Conservation (phyloP, 805 yeast genomes). For the Metschnikowia sp. region DNA sequence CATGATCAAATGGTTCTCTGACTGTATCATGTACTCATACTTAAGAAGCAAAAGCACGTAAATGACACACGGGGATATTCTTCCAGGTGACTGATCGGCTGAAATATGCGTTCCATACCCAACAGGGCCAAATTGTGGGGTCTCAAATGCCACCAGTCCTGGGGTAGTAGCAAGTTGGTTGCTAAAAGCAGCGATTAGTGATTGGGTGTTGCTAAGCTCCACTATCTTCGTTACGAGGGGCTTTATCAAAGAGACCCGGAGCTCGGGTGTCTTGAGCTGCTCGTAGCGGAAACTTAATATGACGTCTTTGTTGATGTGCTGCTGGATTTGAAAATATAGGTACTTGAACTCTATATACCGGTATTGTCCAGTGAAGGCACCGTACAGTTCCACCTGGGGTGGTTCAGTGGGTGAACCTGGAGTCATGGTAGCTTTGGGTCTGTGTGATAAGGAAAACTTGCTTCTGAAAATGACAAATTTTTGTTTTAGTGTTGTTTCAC, state of each 20-base stretch:
- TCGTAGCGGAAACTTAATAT: slow-evolving; percentile 47
- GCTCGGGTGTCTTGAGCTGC: slow-evolving; percentile 50
- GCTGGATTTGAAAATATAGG: slow-evolving; percentile 39
- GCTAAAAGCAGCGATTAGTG: slow-evolving; percentile 31
- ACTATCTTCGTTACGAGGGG: slow-evolving; percentile 43
- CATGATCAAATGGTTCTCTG: slow-evolving; percentile 35
- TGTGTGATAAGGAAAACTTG: no score
- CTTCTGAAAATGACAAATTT: no score
- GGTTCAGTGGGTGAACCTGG: no score
- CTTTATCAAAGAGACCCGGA: slow-evolving; percentile 42
- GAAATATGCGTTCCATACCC: slow-evolving; percentile 8
- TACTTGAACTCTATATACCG: slow-evolving; percentile 35
- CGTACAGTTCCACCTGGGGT: slow-evolving; percentile 1
- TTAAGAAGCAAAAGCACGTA: slow-evolving; percentile 33
- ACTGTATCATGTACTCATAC: slow-evolving; percentile 39
- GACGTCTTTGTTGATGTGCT: slow-evolving; percentile 40
- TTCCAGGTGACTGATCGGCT: slow-evolving; percentile 16
- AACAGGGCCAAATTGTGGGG: slow-evolving; percentile 21
- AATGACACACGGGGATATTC: slow-evolving; percentile 24
- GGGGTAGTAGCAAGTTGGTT: slow-evolving; percentile 9
- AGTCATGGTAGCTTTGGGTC: no score
- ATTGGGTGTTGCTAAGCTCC: slow-evolving; percentile 35
- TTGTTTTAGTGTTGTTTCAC: no score
- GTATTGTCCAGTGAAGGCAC: slow-evolving; percentile 15
- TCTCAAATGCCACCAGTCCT: slow-evolving; percentile 6